phyloP scores from a whole-genome alignment of 2,329 filamentous ascomycete species.

The Cytospora paraplurivora region DNA sequence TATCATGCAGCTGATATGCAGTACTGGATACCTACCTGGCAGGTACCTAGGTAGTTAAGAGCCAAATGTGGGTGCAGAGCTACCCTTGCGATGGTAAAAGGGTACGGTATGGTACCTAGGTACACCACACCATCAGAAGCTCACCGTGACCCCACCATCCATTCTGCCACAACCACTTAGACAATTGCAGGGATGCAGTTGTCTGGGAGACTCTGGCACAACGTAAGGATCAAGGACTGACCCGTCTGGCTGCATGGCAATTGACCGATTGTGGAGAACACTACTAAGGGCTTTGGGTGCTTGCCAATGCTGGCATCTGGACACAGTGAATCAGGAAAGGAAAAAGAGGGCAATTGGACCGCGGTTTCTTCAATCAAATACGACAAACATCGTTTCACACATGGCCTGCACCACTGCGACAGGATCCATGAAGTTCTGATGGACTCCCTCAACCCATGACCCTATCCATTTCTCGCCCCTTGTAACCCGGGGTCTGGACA shows the following conservation, averaged over 20 bases:
- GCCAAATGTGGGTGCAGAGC: too few relatives aligned
- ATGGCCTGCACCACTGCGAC: background rate
- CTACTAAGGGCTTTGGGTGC: background rate
- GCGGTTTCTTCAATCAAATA: background rate
- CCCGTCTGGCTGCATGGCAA: constrained; percentile 1
- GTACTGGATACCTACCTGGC: too few relatives aligned
- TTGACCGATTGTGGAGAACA: background rate
- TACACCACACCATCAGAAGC: constrained; percentile 6
- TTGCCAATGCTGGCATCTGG: background rate
- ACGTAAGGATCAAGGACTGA: background rate
- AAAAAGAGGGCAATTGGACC: background rate
- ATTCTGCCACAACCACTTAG: background rate
- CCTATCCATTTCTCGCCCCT: background rate
- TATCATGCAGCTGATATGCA: too few relatives aligned
- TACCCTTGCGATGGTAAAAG: too few relatives aligned
- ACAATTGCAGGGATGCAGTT: background rate
- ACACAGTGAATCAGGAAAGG: background rate
- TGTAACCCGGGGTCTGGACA: background rate
- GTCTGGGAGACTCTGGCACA: background rate
- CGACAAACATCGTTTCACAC: background rate
- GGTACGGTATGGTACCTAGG: background rate
- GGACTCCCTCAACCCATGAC: too few relatives aligned
- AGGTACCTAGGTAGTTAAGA: too few relatives aligned
- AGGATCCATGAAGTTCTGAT: background rate
- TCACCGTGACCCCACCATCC: background rate